These are phyloP conservation scores for Sungouiella thailandica DNA, from an alignment of 805 yeast genomes.

Conservation along the genomic window DNA sequence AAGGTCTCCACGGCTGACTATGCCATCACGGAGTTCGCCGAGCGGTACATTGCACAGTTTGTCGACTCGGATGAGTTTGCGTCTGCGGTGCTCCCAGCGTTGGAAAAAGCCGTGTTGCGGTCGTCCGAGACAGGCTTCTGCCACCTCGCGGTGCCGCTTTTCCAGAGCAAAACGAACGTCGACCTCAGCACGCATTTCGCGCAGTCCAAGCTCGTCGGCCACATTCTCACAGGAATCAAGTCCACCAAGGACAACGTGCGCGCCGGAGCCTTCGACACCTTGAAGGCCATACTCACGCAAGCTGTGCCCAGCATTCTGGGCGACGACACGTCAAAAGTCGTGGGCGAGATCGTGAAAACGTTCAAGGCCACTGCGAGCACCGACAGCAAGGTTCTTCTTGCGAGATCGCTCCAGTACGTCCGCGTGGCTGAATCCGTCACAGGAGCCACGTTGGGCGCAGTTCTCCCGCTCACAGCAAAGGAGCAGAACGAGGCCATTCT, in stretches of 20 bases:
- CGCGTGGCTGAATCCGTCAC: conserved; percentile 3
- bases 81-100: conserved; percentile 45
- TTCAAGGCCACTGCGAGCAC: conserved; percentile 53
- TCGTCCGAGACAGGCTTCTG: conserved; percentile 69
- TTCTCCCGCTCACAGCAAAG: conserved; percentile 54
- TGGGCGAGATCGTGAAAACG: conserved; percentile 51
- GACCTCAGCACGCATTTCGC: conserved; percentile 38
- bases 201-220: conserved; percentile 43
- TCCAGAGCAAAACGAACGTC: conserved; percentile 23
- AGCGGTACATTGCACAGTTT: conserved; percentile 39
- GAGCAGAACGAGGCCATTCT: conserved; percentile 74
- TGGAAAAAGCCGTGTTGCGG: conserved; percentile 73
- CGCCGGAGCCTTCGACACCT: conserved; percentile 37
- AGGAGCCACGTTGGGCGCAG: conserved; percentile 31
- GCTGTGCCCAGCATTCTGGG: conserved; percentile 11
- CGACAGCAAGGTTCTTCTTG: conserved; percentile 59
- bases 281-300: conserved; percentile 18
- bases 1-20: conserved; percentile 37
- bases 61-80: conserved; percentile 34
- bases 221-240: conserved; percentile 53
- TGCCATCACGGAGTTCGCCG: conserved; percentile 35
- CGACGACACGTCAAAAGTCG: conserved; percentile 27
- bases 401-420: conserved; percentile 39
- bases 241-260: conserved; percentile 69
- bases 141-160: conserved; percentile 47